phyloP scores from a whole-genome alignment of 768 basidiomycete genomes.

The Lactarius indigo region DNA sequence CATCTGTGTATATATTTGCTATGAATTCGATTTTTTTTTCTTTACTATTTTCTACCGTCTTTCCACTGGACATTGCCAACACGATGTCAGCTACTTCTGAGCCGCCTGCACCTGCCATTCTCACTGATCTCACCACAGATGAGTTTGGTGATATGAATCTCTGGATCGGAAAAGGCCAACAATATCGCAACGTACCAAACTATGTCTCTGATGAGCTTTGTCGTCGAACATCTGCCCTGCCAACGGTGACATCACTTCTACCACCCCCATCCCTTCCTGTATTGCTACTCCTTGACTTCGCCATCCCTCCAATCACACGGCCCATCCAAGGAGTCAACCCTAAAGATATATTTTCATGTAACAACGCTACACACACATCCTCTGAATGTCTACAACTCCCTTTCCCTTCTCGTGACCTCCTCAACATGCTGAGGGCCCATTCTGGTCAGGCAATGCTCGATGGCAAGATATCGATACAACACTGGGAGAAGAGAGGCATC shows the following conservation, averaged over 20 bases:
- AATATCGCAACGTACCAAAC: not conserved
- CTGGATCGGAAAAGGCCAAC: not conserved
- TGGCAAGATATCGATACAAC: not conserved
- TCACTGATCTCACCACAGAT: not conserved
- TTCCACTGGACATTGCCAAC: too few relatives aligned
- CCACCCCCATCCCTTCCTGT: too few relatives aligned
- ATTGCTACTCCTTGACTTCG: too few relatives aligned
- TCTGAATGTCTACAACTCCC: not conserved
- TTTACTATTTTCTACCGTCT: too few relatives aligned
- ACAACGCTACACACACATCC: not conserved
- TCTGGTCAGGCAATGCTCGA: not conserved
- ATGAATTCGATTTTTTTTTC: too few relatives aligned
- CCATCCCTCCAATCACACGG: too few relatives aligned
- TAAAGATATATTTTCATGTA: not conserved
- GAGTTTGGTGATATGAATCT: not conserved
- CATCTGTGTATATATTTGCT: too few relatives aligned
- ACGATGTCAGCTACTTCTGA: too few relatives aligned
- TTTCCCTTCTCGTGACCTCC: not conserved
- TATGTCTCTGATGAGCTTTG: not conserved
- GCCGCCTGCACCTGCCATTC: fast-evolving
- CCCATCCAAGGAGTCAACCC: not conserved
- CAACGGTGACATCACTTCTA: too few relatives aligned
- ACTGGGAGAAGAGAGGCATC: not conserved
- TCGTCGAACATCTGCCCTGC: not conserved
- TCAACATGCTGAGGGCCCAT: not conserved